Evolutionary conservation across 148 eudicot genomes (phyloP), one percentile per base, ranked within the genome.

Genomic region (Simmondsia chinensis): DNA sequence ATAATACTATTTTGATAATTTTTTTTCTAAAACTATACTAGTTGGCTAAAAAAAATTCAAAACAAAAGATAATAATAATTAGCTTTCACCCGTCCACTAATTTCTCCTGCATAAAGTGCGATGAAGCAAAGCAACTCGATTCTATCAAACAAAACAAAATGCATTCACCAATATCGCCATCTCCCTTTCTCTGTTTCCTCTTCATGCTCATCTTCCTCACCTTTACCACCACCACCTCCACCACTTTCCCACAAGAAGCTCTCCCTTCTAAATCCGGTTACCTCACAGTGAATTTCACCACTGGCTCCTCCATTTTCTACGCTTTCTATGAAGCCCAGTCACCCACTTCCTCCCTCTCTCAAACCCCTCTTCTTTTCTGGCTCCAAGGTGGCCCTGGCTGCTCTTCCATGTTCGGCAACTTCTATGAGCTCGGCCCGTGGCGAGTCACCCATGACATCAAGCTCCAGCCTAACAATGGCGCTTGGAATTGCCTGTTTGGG

Each of bases 351-450:
- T 14, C 65, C 11, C 46, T 64, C 43, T 61, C 64, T 3, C 4
- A 66, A 28, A 76, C 83, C 43, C 80, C 88, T 17, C 61, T 76
- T 24, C 59, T 76, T 48, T 54, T 80, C 12, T 80, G 88, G 88
- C 80, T 76, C 20, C 77, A 80, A 64, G 80, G 83, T 0, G 76
- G 82, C 20, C 87, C 87, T 4, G 87, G 87, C 5, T 79, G 87
- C 59, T 79, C 87, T 12, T 79, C 87, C 61, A 69, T 75, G 82
- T 4, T 57, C 1, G 87, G 61, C 5, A 80, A 80, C 63, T 72
- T 65, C 48, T 69, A 60, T 43, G 87, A 66, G 39, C 55, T 80
- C 16, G 87, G 82, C 11, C 87, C 79, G 0, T 80, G 76, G 76
- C 72, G 54, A 0, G 56, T 64, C 10, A 49, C 18, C 35, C 13